Percentiles rank a stretch among this genome's conserved stretches.
phyloP scores from a whole-genome alignment of 2,329 filamentous ascomycete genomes.

The Fusarium bulbicola region DNA sequence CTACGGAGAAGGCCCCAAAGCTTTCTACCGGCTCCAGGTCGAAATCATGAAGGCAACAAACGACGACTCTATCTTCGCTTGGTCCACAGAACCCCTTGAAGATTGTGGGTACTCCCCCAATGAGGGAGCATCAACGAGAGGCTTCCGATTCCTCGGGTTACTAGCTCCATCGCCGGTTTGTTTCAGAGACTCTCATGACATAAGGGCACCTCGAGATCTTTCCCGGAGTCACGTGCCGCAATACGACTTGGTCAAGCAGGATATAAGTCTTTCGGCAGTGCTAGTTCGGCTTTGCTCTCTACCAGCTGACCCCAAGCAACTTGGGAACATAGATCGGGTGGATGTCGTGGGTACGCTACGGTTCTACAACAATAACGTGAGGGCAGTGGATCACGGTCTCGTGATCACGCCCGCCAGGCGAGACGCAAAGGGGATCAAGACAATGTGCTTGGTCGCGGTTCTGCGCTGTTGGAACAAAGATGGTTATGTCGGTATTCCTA shows the following conservation, averaged over 20 bases:
- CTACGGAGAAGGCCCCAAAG: constrained; percentile 10
- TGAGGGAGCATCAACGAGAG: not conserved
- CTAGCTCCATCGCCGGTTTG: constrained; percentile 3
- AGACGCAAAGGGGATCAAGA: constrained; percentile 9
- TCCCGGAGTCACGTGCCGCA: not conserved
- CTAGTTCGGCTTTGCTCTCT: constrained; percentile 2
- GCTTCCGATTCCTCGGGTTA: not conserved
- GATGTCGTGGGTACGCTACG: constrained; percentile 6
- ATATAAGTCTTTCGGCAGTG: constrained; percentile 1
- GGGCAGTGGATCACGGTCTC: constrained; percentile 9
- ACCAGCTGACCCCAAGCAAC: not conserved
- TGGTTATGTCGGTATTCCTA: constrained; percentile 8
- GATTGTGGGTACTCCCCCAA: not conserved
- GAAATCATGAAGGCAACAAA: constrained; percentile 22
- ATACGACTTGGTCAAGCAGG: constrained; percentile 7
- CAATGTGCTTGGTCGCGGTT: constrained; percentile 5
- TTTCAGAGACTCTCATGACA: constrained; percentile 8
- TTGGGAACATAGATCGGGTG: not conserved
- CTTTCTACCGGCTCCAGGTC: constrained; percentile 11
- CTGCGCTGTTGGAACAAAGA: constrained; percentile 14
- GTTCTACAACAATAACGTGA: not conserved
- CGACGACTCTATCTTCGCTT: constrained; percentile 7
- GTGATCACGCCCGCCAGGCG: not conserved
- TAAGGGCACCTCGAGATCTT: not conserved
- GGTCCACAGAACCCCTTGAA: constrained; percentile 13